Base-by-base conservation (phyloP, 192 early-diverging fungal genomes). In the Funneliformis geosporum region DNA sequence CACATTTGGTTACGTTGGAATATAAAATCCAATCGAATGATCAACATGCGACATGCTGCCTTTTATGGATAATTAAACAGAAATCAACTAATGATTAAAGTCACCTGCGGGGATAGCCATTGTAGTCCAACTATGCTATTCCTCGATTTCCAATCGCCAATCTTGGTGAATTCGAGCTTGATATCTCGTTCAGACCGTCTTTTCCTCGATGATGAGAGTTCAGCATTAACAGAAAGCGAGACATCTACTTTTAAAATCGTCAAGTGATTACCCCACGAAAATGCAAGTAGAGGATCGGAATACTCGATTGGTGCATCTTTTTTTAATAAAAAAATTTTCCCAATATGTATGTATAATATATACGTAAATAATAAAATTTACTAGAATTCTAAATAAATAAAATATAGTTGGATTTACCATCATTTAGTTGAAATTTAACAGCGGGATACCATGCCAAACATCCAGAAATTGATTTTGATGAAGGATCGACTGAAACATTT, bases 81-180 rank as follows among this genome's bases (percentile, higher is more conserved):
- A 47, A 25, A 74, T 47, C 21, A 21, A 74, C 39, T 14, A 39
- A 23, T 27, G 23, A 6, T 7, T 28, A 33, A 55, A 60, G 12
- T 44, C 81, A 90, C 88, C 85, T 90, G 89, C 43, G 85, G 83
- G 39, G 85, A 86, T 28, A 90, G 82, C 89, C 89, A 90, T 80
- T 90, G 88, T 16, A 90, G 79, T 10, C 83, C 88, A 44, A 90
- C 88, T 70, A 90, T 89, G n/a, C 85, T 80, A 80, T 90, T 86
- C 40, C 77, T 80, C 1, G 83, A 83, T 65, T 82, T 82, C 85
- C 87, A 89, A 76, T 90, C 88, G 8, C 87, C 89, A 42, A 86
- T 46, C 59, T 82, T 87, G 66, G 80, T 75, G 76, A 88, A 90
- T 46, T 89, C 84, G 4, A 90, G 68, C 21, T 73, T 83, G 5